Percentiles rank a stretch among this genome's conserved stretches.
These are phyloP conservation scores for Mucor ambiguus DNA, from an alignment of 371 early-diverging fungal species.

Conservation along the genomic window DNA sequence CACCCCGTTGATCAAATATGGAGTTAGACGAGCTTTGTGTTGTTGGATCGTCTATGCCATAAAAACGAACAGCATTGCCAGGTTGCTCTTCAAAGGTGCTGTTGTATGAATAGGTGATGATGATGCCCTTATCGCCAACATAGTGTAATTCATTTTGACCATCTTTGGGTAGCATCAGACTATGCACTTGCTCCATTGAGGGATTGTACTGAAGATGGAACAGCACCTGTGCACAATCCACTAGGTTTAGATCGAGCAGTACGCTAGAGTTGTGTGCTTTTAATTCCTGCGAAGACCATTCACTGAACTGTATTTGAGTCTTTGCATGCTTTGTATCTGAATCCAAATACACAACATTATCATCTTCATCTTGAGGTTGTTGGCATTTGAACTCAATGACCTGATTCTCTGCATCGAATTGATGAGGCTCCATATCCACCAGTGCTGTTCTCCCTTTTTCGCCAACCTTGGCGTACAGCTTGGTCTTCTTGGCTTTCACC, in stretches of 20 bases:
- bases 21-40: background rate
- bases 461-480: slow-evolving; percentile 11
- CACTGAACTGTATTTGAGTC: slow-evolving; percentile 24
- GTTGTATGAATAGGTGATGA: slow-evolving; percentile 23
- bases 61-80: background rate
- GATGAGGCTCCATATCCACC: slow-evolving; percentile 15
- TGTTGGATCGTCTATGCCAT: background rate
- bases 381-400: slow-evolving; percentile 32
- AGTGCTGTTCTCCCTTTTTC: background rate
- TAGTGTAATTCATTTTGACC: slow-evolving; percentile 12
- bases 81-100: background rate
- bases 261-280: background rate
- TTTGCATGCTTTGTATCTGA: background rate
- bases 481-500: slow-evolving; percentile 9
- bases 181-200: slow-evolving; percentile 27
- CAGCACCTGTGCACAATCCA: slow-evolving; percentile 24
- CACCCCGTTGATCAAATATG: background rate
- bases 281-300: slow-evolving; percentile 15
- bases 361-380: slow-evolving; percentile 6
- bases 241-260: background rate
- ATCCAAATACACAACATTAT: slow-evolving; percentile 5
- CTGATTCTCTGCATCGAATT: slow-evolving; percentile 26
- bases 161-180: slow-evolving; percentile 7
- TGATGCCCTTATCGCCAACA: slow-evolving; percentile 37
- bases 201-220: slow-evolving; percentile 40